Conservation (phyloP, 2,329 filamentous ascomycete genomes). For the Rasamsonia emersonii region DNA sequence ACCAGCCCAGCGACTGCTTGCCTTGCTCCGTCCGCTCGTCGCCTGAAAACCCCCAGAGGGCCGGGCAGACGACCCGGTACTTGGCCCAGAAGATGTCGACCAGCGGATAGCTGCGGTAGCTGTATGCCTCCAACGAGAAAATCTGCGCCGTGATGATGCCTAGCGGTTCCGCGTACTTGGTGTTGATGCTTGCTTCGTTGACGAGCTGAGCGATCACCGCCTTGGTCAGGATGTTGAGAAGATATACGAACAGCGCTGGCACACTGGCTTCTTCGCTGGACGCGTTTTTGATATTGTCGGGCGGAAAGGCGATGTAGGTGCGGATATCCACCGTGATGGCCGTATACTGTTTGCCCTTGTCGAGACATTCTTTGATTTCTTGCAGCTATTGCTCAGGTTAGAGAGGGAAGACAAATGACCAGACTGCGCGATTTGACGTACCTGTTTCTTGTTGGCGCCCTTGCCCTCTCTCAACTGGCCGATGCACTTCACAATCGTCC, state of each 20-base stretch:
- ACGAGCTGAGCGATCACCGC: conserved; percentile 61
- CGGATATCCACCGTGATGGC: conserved; percentile 49
- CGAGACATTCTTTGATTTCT: conserved; percentile 46
- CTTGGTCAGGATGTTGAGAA: conserved; percentile 70
- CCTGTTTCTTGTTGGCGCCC: conserved; percentile 51
- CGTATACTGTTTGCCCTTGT: conserved; percentile 44
- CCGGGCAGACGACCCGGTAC: conserved; percentile 69
- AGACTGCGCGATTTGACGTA: conserved; percentile 25
- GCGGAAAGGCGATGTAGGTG: conserved; percentile 5
- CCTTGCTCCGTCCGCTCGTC: conserved; percentile 64
- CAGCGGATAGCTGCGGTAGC: conserved; percentile 58
- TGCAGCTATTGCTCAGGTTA: conserved; percentile 17
- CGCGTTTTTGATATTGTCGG: conserved; percentile 36
- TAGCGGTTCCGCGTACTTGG: conserved; percentile 63
- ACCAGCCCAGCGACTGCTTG: conserved; percentile 64
- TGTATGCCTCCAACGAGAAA: conserved; percentile 60
- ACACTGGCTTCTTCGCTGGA: conserved; percentile 44
- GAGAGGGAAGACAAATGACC: neutral
- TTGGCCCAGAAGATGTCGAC: conserved; percentile 85
- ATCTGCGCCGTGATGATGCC: conserved; percentile 69
- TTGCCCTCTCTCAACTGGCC: conserved; percentile 61
- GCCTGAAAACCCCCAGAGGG: conserved; percentile 75
- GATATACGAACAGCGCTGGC: conserved; percentile 61
- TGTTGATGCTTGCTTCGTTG: conserved; percentile 55
- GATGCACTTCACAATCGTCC: conserved; percentile 61